These are phyloP conservation scores for Gillenia trifoliata DNA, from an alignment of 306 rosid genomes.

Conservation along the genomic window DNA sequence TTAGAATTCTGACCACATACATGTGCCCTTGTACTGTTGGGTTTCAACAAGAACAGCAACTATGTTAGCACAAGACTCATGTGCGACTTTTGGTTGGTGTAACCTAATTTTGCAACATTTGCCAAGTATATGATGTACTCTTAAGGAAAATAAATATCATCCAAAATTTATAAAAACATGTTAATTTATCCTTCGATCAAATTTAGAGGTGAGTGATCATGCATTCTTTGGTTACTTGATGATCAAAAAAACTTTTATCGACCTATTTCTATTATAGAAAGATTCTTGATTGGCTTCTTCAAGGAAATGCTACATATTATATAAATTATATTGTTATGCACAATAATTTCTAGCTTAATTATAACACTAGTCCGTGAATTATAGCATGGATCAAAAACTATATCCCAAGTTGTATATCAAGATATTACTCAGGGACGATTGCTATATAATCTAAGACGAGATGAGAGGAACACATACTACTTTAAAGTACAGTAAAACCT, in stretches of 20 bases:
- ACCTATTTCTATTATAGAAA: too few species aligned
- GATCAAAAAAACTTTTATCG: too few species aligned
- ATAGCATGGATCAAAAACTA: too few species aligned
- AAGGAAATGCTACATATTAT: not conserved
- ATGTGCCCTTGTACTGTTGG: not conserved
- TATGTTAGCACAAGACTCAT: not conserved
- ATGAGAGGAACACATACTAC: not conserved
- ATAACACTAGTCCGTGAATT: too few species aligned
- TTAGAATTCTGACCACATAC: conserved; percentile 8
- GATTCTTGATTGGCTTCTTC: not conserved
- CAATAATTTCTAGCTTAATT: not conserved
- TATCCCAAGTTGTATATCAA: not conserved
- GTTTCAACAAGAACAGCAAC: not conserved
- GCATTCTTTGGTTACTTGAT: too few species aligned
- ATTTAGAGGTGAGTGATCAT: too few species aligned
- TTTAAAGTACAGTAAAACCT: too few species aligned
- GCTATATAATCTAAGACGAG: not conserved
- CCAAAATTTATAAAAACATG: too few species aligned
- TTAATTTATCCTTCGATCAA: too few species aligned
- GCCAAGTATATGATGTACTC: not conserved
- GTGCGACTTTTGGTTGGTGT: not conserved
- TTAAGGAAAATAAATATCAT: not conserved
- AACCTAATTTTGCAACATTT: not conserved
- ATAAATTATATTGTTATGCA: not conserved
- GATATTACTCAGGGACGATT: not conserved